These are phyloP conservation scores for Beauveria pseudobassiana DNA, from an alignment of 2,329 filamentous ascomycete species.

Conservation along the genomic window DNA sequence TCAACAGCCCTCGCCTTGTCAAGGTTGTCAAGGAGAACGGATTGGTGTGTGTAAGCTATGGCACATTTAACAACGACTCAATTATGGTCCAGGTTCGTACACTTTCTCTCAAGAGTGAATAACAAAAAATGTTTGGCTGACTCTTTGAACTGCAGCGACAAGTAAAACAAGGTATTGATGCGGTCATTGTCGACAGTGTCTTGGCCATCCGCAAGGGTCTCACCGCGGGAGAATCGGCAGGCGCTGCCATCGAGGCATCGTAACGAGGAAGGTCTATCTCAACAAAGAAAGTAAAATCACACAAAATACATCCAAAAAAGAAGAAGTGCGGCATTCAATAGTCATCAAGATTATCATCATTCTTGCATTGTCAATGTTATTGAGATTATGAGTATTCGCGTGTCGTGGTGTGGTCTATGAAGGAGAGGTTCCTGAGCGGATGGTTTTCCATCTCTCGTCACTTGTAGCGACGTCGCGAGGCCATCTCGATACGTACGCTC, in stretches of 20 bases:
- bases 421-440: too few relatives aligned
- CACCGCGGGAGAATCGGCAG: conserved; percentile 34
- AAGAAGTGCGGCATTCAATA: not conserved
- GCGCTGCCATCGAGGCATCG: not conserved
- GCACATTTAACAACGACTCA: conserved; percentile 81
- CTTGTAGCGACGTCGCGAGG: not conserved
- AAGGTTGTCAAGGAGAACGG: conserved; percentile 91
- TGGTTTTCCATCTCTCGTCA: too few relatives aligned
- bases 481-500: not conserved
- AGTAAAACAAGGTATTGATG: conserved; percentile 92
- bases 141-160: conserved; percentile 51
- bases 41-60: conserved; percentile 91
- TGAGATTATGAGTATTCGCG: too few relatives aligned
- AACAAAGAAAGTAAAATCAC: not conserved
- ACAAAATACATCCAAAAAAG: not conserved
- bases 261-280: not conserved
- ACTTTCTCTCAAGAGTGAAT: not conserved
- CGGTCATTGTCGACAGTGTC: conserved; percentile 94
- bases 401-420: too few relatives aligned
- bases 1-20: conserved; percentile 81
- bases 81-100: conserved; percentile 67
- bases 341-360: not conserved
- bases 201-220: conserved; percentile 87
- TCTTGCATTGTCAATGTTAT: not conserved
- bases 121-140: not conserved